Evolutionary conservation across 306 rosid genomes (phyloP).

Genomic region (Glycine latifolia): DNA sequence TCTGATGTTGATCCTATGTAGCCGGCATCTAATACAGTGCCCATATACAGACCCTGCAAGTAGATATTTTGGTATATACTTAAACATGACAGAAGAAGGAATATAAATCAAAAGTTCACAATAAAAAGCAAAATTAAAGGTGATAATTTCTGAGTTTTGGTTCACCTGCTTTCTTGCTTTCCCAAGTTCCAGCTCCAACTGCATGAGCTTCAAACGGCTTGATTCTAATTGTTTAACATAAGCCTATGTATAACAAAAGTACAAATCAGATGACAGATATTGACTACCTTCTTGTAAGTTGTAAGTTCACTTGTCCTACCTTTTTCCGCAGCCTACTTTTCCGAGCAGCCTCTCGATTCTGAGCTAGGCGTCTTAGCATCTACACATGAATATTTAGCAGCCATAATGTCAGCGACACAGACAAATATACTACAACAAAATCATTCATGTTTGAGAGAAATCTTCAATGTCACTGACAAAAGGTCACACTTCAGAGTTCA

Average conservation of each 20-base stretch:
- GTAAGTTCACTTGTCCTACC: conserved; percentile 52
- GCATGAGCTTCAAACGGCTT: conserved; percentile 81
- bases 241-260: conserved; percentile 59
- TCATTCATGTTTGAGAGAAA: conserved; percentile 28
- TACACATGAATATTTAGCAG: conserved; percentile 40
- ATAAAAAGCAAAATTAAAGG: conserved; percentile 12
- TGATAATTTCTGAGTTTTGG: conserved; percentile 33
- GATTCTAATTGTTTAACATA: conserved; percentile 88
- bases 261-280: conserved; percentile 45
- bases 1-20: conserved; percentile 60
- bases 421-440: conserved; percentile 16
- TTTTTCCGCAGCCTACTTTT: conserved; percentile 82
- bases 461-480: not conserved
- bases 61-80: conserved; percentile 34
- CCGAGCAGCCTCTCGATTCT: conserved; percentile 93
- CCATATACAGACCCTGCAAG: conserved; percentile 61
- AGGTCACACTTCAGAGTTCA: not conserved
- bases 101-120: conserved; percentile 8
- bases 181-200: conserved; percentile 78
- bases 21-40: conserved; percentile 55
- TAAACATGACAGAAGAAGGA: conserved; percentile 9
- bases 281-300: conserved; percentile 14
- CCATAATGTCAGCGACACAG: conserved; percentile 35
- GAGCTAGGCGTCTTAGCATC: conserved; percentile 77
- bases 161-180: conserved; percentile 78